Percentiles rank a stretch among this genome's conserved stretches.
Conservation (phyloP, 1,284 basidiomycete species). For the Takashimella koratensis region DNA sequence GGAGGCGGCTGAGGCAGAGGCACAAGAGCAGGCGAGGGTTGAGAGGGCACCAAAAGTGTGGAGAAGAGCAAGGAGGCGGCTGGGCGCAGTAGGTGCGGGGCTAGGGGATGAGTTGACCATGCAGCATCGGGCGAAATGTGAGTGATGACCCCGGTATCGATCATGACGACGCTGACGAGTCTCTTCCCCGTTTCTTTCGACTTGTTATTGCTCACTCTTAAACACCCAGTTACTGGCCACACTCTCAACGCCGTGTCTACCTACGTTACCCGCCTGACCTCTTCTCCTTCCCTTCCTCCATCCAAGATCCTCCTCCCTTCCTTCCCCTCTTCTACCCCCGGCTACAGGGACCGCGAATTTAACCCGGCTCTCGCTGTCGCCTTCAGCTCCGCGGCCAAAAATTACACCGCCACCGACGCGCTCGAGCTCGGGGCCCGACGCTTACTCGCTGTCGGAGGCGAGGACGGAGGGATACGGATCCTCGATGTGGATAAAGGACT, state of each 20-base stretch:
- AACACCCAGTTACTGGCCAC: neutral
- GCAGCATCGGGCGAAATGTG: neutral
- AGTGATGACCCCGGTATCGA: no score
- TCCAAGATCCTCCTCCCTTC: conserved; percentile 34
- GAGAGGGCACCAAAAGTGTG: conserved; percentile 3
- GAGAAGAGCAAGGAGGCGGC: conserved; percentile 9
- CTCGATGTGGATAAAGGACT: conserved; percentile 36
- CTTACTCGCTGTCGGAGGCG: conserved; percentile 38
- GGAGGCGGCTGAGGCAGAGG: conserved; percentile 6
- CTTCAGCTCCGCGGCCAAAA: conserved; percentile 34
- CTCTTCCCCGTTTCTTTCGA: no score
- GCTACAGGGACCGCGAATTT: conserved; percentile 31
- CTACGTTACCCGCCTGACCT: conserved; percentile 16
- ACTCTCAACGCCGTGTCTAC: conserved; percentile 17
- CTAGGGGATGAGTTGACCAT: neutral
- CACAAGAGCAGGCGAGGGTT: neutral
- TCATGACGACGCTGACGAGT: no score
- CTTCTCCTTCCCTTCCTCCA: conserved; percentile 15
- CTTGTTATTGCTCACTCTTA: no score
- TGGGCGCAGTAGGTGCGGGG: conserved; percentile 2
- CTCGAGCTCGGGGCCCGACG: conserved; percentile 15
- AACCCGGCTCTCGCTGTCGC: conserved; percentile 34
- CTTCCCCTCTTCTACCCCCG: conserved; percentile 20
- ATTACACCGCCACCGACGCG: conserved; percentile 20
- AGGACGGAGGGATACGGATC: conserved; percentile 41